These are phyloP conservation scores for Digitaria exilis DNA, from an alignment of 202 grass and related monocot species.

Conservation along the genomic window DNA sequence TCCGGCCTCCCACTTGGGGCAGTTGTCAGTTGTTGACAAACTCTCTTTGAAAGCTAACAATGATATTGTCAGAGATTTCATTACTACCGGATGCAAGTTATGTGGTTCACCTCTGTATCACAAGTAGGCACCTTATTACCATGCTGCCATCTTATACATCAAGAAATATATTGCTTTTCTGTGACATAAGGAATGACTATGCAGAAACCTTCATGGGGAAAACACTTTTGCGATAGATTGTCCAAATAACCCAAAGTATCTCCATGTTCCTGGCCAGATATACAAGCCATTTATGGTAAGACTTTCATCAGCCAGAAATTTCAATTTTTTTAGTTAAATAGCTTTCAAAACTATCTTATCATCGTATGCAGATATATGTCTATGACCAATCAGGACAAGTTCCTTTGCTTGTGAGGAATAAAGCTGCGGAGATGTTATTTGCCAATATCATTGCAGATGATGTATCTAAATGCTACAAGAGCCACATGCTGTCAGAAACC, in stretches of 20 bases:
- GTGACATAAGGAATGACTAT: constrained; percentile 32
- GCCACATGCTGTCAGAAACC: constrained; percentile 24
- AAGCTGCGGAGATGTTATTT: constrained; percentile 67
- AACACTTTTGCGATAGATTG: constrained; percentile 44
- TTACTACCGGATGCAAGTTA: constrained; percentile 62
- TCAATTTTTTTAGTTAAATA: constrained; percentile 16
- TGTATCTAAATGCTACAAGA: constrained; percentile 47
- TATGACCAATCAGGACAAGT: constrained; percentile 65
- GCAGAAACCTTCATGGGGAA: constrained; percentile 39
- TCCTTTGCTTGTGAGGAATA: constrained; percentile 67
- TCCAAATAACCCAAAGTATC: constrained; percentile 51
- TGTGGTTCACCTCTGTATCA: constrained; percentile 50
- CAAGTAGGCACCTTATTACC: constrained; percentile 43
- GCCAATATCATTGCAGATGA: constrained; percentile 59
- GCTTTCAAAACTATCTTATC: background rate
- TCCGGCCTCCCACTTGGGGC: background rate
- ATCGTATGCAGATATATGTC: constrained; percentile 45
- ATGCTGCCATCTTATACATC: background rate
- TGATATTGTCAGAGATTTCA: constrained; percentile 49
- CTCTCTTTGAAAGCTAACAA: constrained; percentile 34
- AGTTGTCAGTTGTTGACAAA: constrained; percentile 39
- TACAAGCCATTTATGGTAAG: constrained; percentile 67
- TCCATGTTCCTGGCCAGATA: constrained; percentile 60
- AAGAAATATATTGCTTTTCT: background rate
- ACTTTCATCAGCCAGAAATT: background rate